Percentiles rank a stretch among this genome's conserved stretches.
Conservation (phyloP, 176 grass and related monocot genomes). For the bread wheat (Triticum aestivum) region DNA sequence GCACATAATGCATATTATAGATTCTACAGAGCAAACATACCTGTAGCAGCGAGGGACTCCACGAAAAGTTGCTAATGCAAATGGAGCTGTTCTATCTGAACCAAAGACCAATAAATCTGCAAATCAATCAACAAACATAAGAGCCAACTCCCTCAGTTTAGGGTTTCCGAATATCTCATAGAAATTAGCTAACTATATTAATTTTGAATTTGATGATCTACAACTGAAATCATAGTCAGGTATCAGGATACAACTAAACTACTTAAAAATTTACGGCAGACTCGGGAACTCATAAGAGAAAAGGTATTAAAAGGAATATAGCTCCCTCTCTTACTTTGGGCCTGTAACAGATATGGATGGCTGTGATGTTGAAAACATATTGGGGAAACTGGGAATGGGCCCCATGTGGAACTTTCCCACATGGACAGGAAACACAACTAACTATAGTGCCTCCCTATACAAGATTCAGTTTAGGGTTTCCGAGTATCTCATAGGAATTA, state of each 20-base stretch:
- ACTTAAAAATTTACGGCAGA: neutral
- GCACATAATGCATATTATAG: no score
- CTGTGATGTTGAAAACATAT: neutral
- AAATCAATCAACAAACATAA: no score
- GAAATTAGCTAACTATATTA: neutral
- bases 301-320: neutral
- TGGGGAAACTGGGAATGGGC: neutral
- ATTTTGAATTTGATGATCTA: slow-evolving; percentile 10
- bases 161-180: neutral
- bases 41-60: no score
- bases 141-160: neutral
- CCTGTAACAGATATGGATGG: neutral
- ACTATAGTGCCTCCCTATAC: neutral
- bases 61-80: no score
- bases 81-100: no score
- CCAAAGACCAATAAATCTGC: no score
- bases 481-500: no score
- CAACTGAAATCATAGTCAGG: neutral
- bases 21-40: no score
- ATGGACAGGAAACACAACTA: slow-evolving; percentile 16
- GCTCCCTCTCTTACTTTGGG: slow-evolving; percentile 1
- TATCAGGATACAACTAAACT: slow-evolving; percentile 7
- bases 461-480: no score
- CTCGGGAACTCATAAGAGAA: neutral
- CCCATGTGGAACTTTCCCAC: neutral